Evolutionary conservation across 2,329 filamentous ascomycete genomes (phyloP).

Genomic region (Didymella sp.): DNA sequence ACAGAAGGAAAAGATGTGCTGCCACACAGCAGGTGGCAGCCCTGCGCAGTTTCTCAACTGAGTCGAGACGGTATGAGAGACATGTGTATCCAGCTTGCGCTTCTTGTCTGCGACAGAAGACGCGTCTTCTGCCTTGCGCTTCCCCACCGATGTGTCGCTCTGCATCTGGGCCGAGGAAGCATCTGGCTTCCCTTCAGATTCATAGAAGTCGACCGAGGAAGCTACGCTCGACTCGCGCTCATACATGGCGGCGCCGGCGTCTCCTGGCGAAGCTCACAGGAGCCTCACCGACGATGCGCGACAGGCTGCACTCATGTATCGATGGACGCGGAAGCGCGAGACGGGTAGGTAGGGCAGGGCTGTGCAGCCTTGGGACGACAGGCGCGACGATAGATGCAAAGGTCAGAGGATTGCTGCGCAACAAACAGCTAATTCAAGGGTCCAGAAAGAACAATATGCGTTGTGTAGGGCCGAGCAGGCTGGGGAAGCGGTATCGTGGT

Average conservation of each 20-base stretch:
- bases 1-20: conserved; percentile 71
- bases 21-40: conserved; percentile 71
- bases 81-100: conserved; percentile 36
- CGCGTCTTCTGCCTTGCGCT: conserved; percentile 47
- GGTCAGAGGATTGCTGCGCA: background rate
- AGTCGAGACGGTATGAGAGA: conserved; percentile 19
- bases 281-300: conserved; percentile 36
- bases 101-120: conserved; percentile 38
- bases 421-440: background rate
- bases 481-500: background rate
- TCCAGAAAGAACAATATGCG: background rate
- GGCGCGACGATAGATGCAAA: background rate
- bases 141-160: conserved; percentile 25
- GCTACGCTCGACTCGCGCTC: conserved; percentile 44
- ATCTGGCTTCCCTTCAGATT: conserved; percentile 32
- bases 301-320: conserved; percentile 41
- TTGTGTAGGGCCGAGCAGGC: background rate
- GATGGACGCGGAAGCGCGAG: conserved; percentile 5
- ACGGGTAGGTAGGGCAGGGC: background rate
- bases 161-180: conserved; percentile 25
- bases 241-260: conserved; percentile 37
- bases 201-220: conserved; percentile 49
- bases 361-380: background rate
- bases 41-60: conserved; percentile 40
- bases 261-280: conserved; percentile 40